Evolutionary conservation across 1,284 basidiomycete species (phyloP).

Genomic region (Moniliophthora roreri): DNA sequence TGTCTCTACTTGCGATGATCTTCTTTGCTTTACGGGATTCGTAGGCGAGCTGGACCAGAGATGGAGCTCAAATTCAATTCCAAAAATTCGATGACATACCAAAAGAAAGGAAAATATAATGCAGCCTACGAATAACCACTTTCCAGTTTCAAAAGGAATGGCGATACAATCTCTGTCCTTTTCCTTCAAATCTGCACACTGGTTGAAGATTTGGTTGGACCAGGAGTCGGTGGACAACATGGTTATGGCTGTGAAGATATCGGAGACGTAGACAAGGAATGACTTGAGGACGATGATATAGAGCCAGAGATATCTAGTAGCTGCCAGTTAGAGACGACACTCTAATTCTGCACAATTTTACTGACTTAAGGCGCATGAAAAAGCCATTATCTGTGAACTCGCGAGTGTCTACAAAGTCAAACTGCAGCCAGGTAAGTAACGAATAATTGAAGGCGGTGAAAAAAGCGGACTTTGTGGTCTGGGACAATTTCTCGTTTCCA

Average conservation of each 20-base stretch:
- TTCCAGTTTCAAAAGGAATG: slow-evolving; percentile 87
- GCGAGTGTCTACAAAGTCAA: slow-evolving; percentile 93
- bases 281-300: slow-evolving; percentile 93
- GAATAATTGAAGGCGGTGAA: slow-evolving; percentile 5
- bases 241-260: slow-evolving; percentile 97
- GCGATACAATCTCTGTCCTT: slow-evolving; percentile 69
- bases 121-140: slow-evolving; percentile 97
- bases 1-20: slow-evolving; percentile 93
- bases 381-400: slow-evolving; percentile 91
- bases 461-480: slow-evolving; percentile 85
- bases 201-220: slow-evolving; percentile 87
- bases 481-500: slow-evolving; percentile 98
- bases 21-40: slow-evolving; percentile 91
- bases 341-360: slow-evolving; percentile 16
- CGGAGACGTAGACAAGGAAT: slow-evolving; percentile 93
- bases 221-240: slow-evolving; percentile 92
- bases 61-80: slow-evolving; percentile 9
- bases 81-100: slow-evolving; percentile 44
- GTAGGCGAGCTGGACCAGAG: slow-evolving; percentile 68
- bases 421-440: slow-evolving; percentile 49
- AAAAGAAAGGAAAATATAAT: slow-evolving; percentile 97
- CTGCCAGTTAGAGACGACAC: slow-evolving; percentile 7
- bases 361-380: slow-evolving; percentile 83
- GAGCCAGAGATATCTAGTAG: slow-evolving; percentile 81
- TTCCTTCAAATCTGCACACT: slow-evolving; percentile 47